Evolutionary conservation across 257 asterid genomes (phyloP), one percentile per base, ranked within the genome.

Genomic region (Rehmannia glutinosa): DNA sequence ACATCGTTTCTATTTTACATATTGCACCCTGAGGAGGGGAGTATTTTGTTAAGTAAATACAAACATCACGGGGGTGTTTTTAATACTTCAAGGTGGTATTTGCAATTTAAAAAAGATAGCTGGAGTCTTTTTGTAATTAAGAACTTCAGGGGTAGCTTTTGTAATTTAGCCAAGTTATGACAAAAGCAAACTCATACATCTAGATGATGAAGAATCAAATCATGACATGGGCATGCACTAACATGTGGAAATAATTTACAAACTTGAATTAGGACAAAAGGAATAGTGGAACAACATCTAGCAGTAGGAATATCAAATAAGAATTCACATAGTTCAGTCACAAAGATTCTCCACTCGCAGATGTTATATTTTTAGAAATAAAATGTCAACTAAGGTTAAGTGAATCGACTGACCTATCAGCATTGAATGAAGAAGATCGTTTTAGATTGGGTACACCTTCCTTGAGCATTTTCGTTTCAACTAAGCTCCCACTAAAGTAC

Each of bases 401-500:
- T 73, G 69, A 65, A 38, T n/a, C 8, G 12, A 72, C 74, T 41
- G 47, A 91, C 99, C 96, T 78, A 77, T 91, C 98, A 25, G 92
- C 96, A 70, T 84, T 79, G 71, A 78, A 88, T 5, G 99, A 94
- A 30, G 95, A 85, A 32, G 97, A 90, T 63, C 96, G 84, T 79
- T 89, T 91, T 28, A 94, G 78, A 46, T 70, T 65, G 35, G 91
- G 74, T 6, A 78, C 75, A 33, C 87, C 92, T 78, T 86, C 96
- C 83, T 84, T 91, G 69, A 71, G 45, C 66, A 81, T 77, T 74
- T 72, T 89, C 59, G 84, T 85, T 75, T 94, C 99, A 58, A 91
- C 73, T 77, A 94, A 77, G 76, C 97, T 91, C 74, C 98, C 97
- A 41, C 97, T 90, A 39, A 91, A 91, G 80, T 88, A 91, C 73